Conservation (phyloP, 179 eudicot species). For the Silene noctiflora region DNA sequence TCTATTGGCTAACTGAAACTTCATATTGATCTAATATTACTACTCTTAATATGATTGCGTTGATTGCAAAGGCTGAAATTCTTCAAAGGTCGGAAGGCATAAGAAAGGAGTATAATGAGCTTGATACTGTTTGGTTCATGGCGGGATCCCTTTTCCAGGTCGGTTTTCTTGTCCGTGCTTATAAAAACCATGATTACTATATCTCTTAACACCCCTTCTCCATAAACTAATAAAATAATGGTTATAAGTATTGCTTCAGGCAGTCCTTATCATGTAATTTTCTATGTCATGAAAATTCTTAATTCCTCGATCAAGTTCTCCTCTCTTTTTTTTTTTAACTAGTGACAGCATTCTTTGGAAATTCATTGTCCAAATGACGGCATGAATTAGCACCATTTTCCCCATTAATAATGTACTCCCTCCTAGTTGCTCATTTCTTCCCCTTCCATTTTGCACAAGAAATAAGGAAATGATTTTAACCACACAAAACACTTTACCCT, state of each 20-base stretch:
- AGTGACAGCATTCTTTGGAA: neutral
- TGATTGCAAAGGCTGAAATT: slow-evolving; percentile 66
- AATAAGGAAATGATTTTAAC: too few relatives aligned
- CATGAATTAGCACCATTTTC: neutral
- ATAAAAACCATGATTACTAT: neutral
- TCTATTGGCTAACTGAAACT: neutral
- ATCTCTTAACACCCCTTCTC: neutral
- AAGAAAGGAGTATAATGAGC: slow-evolving; percentile 89
- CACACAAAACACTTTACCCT: too few relatives aligned
- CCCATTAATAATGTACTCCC: neutral
- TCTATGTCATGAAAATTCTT: neutral
- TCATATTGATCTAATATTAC: neutral
- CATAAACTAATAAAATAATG: neutral
- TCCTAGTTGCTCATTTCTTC: too few relatives aligned
- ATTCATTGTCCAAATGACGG: neutral
- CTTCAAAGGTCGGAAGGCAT: slow-evolving; percentile 82
- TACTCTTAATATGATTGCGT: slow-evolving; percentile 18
- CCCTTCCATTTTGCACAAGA: too few relatives aligned
- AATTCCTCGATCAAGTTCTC: neutral
- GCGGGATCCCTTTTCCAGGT: slow-evolving; percentile 99
- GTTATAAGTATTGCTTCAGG: neutral
- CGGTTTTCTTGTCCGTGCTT: neutral
- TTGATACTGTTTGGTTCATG: slow-evolving; percentile 99
- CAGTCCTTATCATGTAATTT: neutral
- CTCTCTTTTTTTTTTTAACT: neutral